Percentiles rank a stretch among this genome's conserved stretches.
Conservation (phyloP, 2,329 filamentous ascomycete species). For the Colletotrichum cereale region DNA sequence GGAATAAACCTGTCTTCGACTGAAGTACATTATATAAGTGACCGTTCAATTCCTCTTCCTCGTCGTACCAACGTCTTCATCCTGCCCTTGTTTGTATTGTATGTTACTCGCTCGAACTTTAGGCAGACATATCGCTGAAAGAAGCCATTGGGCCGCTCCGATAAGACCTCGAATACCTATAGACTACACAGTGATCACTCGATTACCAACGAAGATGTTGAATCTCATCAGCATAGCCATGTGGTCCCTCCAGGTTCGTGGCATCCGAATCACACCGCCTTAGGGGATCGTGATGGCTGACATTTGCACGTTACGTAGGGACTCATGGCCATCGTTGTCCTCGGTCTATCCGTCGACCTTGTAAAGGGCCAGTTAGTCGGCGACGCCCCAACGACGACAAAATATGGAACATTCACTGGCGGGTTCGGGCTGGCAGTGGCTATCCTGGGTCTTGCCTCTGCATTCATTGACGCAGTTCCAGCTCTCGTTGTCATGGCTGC, state of each 20-base stretch:
- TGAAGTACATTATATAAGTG: conserved; percentile 10
- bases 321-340: conserved; percentile 35
- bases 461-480: conserved; percentile 35
- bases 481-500: conserved; percentile 23
- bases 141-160: not conserved
- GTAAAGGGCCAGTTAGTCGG: conserved; percentile 14
- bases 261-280: not conserved
- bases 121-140: not conserved
- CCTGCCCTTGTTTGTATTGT: not conserved
- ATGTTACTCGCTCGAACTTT: not conserved
- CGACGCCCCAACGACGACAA: conserved; percentile 23
- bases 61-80: not conserved
- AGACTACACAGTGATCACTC: not conserved
- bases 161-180: not conserved
- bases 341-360: conserved; percentile 31
- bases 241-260: conserved; percentile 35
- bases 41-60: not conserved
- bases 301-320: not conserved
- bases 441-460: conserved; percentile 4
- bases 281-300: not conserved
- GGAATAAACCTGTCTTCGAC: not conserved
- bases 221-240: conserved; percentile 23
- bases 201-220: conserved; percentile 3
- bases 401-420: conserved; percentile 33
- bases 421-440: conserved; percentile 32